These are phyloP conservation scores for Penicillium thymicola DNA, from an alignment of 2,329 filamentous ascomycete genomes.

Conservation along the genomic window DNA sequence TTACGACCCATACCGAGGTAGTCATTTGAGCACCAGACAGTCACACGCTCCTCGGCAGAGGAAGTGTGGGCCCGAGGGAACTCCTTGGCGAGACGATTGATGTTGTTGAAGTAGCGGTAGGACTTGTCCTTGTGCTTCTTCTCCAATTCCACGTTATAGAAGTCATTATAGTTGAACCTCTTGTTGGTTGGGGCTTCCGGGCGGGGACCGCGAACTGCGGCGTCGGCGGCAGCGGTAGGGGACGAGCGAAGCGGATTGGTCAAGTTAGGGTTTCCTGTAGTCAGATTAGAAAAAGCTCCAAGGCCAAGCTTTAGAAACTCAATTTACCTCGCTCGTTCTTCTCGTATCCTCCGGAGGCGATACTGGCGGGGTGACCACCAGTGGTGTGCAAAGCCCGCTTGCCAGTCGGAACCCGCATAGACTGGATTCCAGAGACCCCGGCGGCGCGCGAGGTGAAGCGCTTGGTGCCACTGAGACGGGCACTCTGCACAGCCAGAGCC, in stretches of 20 bases:
- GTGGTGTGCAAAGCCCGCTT: slow-evolving; percentile 81
- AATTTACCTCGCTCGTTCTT: slow-evolving; percentile 51
- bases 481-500: slow-evolving; percentile 79
- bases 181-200: slow-evolving; percentile 48
- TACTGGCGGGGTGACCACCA: slow-evolving; percentile 70
- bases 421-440: slow-evolving; percentile 37
- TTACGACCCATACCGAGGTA: slow-evolving; percentile 98
- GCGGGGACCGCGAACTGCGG: slow-evolving; percentile 41
- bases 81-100: slow-evolving; percentile 94
- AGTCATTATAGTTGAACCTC: slow-evolving; percentile 86
- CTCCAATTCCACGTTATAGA: slow-evolving; percentile 83
- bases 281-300: slow-evolving; percentile 14
- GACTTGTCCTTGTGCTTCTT: slow-evolving; percentile 99
- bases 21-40: slow-evolving; percentile 99
- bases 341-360: slow-evolving; percentile 57
- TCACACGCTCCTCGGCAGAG: slow-evolving; percentile 76
- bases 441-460: slow-evolving; percentile 38
- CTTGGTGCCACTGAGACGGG: slow-evolving; percentile 40
- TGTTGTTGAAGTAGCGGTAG: slow-evolving; percentile 99
- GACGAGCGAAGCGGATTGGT: slow-evolving; percentile 24
- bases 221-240: slow-evolving; percentile 18
- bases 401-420: slow-evolving; percentile 50
- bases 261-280: slow-evolving; percentile 25
- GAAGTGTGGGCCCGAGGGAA: slow-evolving; percentile 94
- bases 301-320: background rate